phyloP scores from a whole-genome alignment of 768 basidiomycete genomes.

The Amanita pseudoporphyria region DNA sequence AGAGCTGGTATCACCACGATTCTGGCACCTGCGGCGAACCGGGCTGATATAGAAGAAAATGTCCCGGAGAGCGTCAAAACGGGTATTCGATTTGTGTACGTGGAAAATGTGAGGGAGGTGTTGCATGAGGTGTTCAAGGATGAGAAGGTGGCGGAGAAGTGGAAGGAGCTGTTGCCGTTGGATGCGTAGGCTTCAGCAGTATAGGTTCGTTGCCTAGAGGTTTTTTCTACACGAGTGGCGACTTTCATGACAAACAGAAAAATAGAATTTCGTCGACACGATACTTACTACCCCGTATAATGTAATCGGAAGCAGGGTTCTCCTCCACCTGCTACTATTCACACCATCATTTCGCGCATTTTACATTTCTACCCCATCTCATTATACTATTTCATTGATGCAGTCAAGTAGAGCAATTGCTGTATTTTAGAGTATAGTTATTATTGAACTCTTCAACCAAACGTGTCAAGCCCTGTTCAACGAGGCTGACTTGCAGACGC shows the following conservation, averaged over 20 bases:
- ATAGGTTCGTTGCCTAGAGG: background rate
- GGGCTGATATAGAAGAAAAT: constrained; percentile 94
- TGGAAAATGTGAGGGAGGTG: constrained; percentile 88
- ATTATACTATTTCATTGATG: background rate
- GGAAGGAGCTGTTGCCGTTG: constrained; percentile 48
- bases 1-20: constrained; percentile 94
- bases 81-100: constrained; percentile 92
- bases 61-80: constrained; percentile 94
- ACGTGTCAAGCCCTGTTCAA: too few species aligned
- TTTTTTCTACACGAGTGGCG: background rate
- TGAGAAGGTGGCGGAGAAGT: constrained; percentile 41
- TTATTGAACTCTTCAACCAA: background rate
- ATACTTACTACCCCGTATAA: background rate
- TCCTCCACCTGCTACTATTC: too few species aligned
- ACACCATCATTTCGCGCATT: background rate
- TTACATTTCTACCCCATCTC: background rate
- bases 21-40: constrained; percentile 78
- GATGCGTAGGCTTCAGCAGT: background rate
- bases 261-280: background rate
- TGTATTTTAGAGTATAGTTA: background rate
- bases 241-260: background rate
- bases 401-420: too few species aligned
- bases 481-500: too few species aligned
- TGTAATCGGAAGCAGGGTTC: background rate
- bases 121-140: constrained; percentile 78